phyloP scores from a whole-genome alignment of 805 yeast genomes.

The Candida ficus region DNA sequence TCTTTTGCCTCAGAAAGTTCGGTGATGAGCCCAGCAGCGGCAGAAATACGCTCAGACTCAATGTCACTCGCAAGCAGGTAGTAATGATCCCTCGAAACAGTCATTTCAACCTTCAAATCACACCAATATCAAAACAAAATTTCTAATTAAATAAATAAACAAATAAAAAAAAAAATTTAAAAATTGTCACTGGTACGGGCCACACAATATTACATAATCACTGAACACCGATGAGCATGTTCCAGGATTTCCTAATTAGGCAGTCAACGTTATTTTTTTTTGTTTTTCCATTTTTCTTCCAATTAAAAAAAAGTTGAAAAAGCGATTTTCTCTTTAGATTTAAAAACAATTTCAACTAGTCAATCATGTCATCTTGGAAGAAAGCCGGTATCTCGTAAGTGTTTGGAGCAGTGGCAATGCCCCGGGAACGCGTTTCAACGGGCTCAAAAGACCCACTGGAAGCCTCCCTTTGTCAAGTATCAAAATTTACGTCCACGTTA shows the following conservation, averaged over 20 bases:
- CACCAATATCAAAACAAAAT: background rate
- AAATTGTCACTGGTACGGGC: too few species aligned
- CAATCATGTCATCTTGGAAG: constrained; percentile 53
- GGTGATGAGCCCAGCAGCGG: constrained; percentile 61
- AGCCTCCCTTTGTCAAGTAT: too few species aligned
- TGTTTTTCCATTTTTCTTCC: background rate
- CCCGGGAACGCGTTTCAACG: too few species aligned
- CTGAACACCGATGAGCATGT: background rate
- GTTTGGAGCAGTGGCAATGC: background rate
- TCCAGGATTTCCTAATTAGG: constrained; percentile 11
- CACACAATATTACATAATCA: too few species aligned
- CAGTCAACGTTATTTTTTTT: constrained; percentile 8
- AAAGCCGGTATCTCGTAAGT: constrained; percentile 62
- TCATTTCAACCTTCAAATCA: constrained; percentile 24
- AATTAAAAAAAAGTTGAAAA: constrained; percentile 2
- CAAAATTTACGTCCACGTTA: too few species aligned
- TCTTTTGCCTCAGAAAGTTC: constrained; percentile 45
- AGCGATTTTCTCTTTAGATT: background rate
- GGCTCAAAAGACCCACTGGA: too few species aligned
- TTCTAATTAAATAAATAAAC: background rate
- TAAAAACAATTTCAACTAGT: background rate
- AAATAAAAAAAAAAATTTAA: background rate
- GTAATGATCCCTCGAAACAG: constrained; percentile 70
- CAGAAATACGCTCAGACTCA: constrained; percentile 62
- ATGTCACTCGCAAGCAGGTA: constrained; percentile 73